Base-by-base conservation (phyloP, 1,139 yeast genomes). In the Suhomyces bribrorum region DNA sequence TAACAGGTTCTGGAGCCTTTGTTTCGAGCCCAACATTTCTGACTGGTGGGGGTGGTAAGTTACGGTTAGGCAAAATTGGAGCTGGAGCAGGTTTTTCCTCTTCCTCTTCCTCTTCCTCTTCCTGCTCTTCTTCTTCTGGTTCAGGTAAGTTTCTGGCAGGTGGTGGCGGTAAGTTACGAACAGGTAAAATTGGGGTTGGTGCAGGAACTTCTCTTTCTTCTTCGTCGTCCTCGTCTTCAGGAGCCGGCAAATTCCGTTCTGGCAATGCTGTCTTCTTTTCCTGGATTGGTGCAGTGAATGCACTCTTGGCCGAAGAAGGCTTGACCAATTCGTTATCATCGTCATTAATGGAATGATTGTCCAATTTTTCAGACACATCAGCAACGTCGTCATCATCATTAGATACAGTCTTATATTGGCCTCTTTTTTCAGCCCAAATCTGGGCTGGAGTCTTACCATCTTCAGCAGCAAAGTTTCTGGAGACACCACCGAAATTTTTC, bases 361-460 rank as follows among this genome's bases (percentile, higher is more conserved):
- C 51, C 14, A 47, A 20, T 18, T 37, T 33, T 20, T 38, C 43
- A 26, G 44, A 32, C 27, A 35, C 29, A 12, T 31, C 23, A 11
- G 32, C 22, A 3, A 34, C 41, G 5, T 54, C 57, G 35, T 58
- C 56, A 8, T 53, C 61, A 12, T 40, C 46, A 17, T 53, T 49
- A 16, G 65, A 49, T 32, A 73, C 79, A 27, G 70, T 69, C 52
- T 70, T 75, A 52, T 68, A 77, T 52, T 79, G 75, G 35, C 86
- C 92, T 59, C 83, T 83, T 70, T 82, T 87, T 61, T 87, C 96
- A 14, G 97, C 97, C 97, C 97, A 89, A 26, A 86, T 57, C 63
- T 89, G 97, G 26, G 96, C 96, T 22, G 97, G 97, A 4, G 96
- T 86, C 64, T 87, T 86, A 44, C 96, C 96, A 42, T 76, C 79